These are phyloP conservation scores for Fomitopsis serialis DNA, from an alignment of 768 basidiomycete genomes.

Conservation along the genomic window DNA sequence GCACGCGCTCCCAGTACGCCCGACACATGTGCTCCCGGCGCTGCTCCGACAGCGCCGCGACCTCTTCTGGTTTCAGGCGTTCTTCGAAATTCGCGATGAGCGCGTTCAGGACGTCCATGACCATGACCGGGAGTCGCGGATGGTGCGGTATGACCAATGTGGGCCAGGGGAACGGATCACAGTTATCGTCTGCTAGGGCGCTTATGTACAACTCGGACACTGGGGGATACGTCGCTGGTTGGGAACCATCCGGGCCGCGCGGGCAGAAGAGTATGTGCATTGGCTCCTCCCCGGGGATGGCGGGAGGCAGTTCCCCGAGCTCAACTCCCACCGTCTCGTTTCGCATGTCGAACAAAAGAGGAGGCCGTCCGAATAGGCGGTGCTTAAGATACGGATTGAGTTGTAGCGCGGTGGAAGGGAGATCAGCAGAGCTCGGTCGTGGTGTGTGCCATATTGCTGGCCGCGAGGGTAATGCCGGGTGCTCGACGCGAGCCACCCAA, in stretches of 20 bases:
- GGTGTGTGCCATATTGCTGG: slow-evolving; percentile 42
- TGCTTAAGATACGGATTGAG: slow-evolving; percentile 56
- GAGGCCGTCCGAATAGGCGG: slow-evolving; percentile 32
- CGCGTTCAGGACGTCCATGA: slow-evolving; percentile 46
- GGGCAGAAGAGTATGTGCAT: slow-evolving; percentile 2
- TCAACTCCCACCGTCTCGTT: slow-evolving; percentile 11
- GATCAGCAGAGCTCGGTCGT: slow-evolving; percentile 30
- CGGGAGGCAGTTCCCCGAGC: slow-evolving; percentile 26
- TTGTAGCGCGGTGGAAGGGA: slow-evolving; percentile 41
- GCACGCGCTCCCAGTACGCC: slow-evolving; percentile 20
- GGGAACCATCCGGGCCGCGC: slow-evolving; percentile 29
- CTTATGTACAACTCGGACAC: slow-evolving; percentile 52
- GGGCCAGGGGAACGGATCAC: slow-evolving; percentile 50
- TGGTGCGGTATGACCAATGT: slow-evolving; percentile 34
- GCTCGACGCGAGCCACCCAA: slow-evolving; percentile 44
- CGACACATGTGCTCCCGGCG: slow-evolving; percentile 9
- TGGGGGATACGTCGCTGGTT: slow-evolving; percentile 62
- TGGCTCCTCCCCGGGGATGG: slow-evolving; percentile 25
- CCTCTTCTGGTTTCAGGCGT: slow-evolving; percentile 23
- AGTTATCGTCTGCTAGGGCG: slow-evolving; percentile 45
- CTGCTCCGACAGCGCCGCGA: slow-evolving; percentile 15
- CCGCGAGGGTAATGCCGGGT: slow-evolving; percentile 45
- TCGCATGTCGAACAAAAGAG: slow-evolving; percentile 46
- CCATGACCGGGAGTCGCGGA: slow-evolving; percentile 23
- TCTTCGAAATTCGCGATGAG: slow-evolving; percentile 39